Evolutionary conservation across 1,284 basidiomycete genomes (phyloP).

Genomic region (Cerioporus squamosus): DNA sequence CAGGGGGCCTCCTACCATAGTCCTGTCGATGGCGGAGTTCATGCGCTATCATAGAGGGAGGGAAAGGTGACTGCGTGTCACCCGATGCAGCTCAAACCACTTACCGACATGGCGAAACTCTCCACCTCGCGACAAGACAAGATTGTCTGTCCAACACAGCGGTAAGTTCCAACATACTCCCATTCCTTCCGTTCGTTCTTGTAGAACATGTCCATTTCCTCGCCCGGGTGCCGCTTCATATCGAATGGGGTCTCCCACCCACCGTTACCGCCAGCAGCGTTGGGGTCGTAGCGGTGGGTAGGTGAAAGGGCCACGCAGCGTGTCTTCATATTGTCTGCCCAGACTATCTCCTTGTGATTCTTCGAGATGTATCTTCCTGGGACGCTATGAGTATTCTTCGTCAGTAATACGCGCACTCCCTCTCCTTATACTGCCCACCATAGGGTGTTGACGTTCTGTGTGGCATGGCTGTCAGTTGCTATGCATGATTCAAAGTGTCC

Average conservation of each 20-base stretch:
- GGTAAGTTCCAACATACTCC: constrained; percentile 24
- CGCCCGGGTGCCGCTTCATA: background rate
- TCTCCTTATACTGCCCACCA: background rate
- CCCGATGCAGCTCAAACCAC: background rate
- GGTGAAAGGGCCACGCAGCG: constrained; percentile 14
- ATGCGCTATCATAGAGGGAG: background rate
- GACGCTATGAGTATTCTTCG: background rate
- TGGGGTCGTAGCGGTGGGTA: constrained; percentile 16
- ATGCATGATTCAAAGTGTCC: too few species aligned
- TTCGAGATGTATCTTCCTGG: constrained; percentile 4
- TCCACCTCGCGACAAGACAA: background rate
- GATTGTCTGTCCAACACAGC: constrained; percentile 5
- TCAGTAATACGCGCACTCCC: too few species aligned
- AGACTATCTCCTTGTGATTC: constrained; percentile 11
- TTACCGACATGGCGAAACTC: background rate
- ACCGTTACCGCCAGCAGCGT: constrained; percentile 5
- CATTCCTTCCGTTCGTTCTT: constrained; percentile 3
- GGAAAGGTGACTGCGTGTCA: background rate
- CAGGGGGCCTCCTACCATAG: constrained; percentile 5
- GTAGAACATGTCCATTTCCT: constrained; percentile 20
- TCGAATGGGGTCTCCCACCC: constrained; percentile 11
- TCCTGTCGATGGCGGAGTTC: constrained; percentile 1
- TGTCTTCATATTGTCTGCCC: constrained; percentile 3
- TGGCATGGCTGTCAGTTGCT: too few species aligned
- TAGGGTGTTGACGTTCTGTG: background rate